These are phyloP conservation scores for Ailanthus altissimus DNA, from an alignment of 345 rosid species.

Conservation along the genomic window DNA sequence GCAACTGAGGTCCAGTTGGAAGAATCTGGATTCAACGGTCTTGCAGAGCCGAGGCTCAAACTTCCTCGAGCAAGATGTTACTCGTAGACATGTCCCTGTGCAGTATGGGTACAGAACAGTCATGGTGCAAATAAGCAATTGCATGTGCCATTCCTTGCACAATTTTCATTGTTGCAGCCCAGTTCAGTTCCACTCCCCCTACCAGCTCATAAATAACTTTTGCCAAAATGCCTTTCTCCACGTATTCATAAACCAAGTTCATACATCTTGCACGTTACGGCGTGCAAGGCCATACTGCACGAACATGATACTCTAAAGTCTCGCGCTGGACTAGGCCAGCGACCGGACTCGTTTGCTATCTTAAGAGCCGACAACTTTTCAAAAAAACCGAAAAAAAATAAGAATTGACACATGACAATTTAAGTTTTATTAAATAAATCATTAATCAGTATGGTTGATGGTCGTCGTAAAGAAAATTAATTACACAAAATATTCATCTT, in stretches of 20 bases:
- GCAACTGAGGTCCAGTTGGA: conserved; percentile 67
- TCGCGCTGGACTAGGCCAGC: too few species aligned
- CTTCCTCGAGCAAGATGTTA: conserved; percentile 57
- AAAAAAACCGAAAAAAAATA: too few species aligned
- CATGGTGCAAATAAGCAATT: conserved; percentile 66
- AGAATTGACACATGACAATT: too few species aligned
- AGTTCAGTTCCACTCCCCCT: conserved; percentile 40
- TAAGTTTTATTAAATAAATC: too few species aligned
- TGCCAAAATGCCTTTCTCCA: conserved; percentile 56
- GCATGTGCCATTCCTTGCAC: conserved; percentile 72
- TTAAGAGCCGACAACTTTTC: too few species aligned
- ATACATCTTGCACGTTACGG: too few species aligned
- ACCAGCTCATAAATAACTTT: conserved; percentile 42
- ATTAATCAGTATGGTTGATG: too few species aligned
- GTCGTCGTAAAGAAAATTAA: too few species aligned
- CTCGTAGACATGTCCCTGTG: conserved; percentile 64
- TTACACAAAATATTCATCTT: too few species aligned
- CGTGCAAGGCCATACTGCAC: too few species aligned
- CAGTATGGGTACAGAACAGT: conserved; percentile 59
- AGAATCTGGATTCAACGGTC: conserved; percentile 43
- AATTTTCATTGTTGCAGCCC: conserved; percentile 48
- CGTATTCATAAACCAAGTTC: conserved; percentile 61
- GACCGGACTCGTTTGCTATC: too few species aligned
- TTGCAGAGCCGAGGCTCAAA: conserved; percentile 58
- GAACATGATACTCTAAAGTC: too few species aligned